Percentiles rank a stretch among this genome's conserved stretches.
phyloP scores from a whole-genome alignment of 495 filamentous ascomycete species.

The Trypethelium eluteriae region DNA sequence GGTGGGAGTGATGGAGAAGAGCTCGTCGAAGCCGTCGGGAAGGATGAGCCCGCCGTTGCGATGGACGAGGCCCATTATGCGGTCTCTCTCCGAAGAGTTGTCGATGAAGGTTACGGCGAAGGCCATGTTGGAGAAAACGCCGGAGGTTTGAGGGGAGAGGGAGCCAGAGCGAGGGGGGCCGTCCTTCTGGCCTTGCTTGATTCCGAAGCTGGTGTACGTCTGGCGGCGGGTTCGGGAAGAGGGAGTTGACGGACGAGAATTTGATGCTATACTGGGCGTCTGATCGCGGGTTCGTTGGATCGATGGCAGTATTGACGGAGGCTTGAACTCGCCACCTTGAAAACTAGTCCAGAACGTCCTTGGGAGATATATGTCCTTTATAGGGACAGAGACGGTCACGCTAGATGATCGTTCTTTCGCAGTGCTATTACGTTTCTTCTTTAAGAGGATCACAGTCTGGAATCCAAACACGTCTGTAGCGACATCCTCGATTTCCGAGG shows the following conservation, averaged over 20 bases:
- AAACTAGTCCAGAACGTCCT: conserved; percentile 31
- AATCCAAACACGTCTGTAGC: conserved; percentile 34
- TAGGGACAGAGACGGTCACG: conserved; percentile 26
- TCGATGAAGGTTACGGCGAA: conserved; percentile 68
- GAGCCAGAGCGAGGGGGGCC: conserved; percentile 15
- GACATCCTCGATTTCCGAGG: conserved; percentile 18
- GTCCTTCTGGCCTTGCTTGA: neutral
- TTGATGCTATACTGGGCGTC: neutral
- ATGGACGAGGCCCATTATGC: conserved; percentile 44
- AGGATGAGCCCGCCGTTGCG: conserved; percentile 67
- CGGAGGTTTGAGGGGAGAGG: conserved; percentile 11
- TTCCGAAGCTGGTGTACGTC: conserved; percentile 15
- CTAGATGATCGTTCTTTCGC: neutral
- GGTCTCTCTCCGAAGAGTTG: conserved; percentile 46
- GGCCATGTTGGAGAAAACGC: conserved; percentile 65
- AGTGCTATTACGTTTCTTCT: conserved; percentile 31
- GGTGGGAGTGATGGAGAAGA: conserved; percentile 55
- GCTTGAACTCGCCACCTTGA: conserved; percentile 28
- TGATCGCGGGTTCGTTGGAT: conserved; percentile 17
- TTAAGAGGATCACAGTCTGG: conserved; percentile 25
- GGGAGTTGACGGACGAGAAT: conserved; percentile 19
- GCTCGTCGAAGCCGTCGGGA: conserved; percentile 68
- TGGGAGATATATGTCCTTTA: conserved; percentile 35
- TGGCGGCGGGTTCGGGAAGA: conserved; percentile 25
- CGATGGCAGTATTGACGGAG: neutral